Conservation (phyloP, 495 filamentous ascomycete species). For the Penicillium paradoxum region DNA sequence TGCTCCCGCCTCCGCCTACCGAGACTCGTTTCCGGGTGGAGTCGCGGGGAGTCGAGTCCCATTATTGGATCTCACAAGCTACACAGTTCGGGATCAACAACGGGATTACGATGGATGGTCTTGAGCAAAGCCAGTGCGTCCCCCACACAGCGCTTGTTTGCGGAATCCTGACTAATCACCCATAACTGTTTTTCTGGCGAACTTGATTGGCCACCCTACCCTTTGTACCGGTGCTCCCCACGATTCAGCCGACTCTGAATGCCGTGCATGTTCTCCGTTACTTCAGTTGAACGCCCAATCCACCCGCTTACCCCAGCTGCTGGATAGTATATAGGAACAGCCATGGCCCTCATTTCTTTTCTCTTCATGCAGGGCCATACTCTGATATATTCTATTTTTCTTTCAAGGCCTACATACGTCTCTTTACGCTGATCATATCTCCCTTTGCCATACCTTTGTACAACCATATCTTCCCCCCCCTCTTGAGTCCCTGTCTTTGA, state of each 20-base stretch:
- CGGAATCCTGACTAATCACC: slow-evolving; percentile 2
- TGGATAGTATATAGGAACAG: slow-evolving; percentile 29
- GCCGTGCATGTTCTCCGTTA: slow-evolving; percentile 37
- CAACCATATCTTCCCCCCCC: not conserved
- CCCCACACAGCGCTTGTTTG: slow-evolving; percentile 7
- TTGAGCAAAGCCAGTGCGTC: not conserved
- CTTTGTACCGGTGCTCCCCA: slow-evolving; percentile 15
- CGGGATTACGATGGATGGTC: slow-evolving; percentile 19
- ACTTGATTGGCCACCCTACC: slow-evolving; percentile 14
- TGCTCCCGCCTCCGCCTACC: slow-evolving; percentile 31
- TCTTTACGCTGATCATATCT: not conserved
- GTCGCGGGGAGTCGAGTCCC: not conserved
- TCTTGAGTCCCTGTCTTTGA: not conserved
- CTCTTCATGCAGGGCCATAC: slow-evolving; percentile 6
- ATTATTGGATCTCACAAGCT: not conserved
- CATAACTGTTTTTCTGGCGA: slow-evolving; percentile 1
- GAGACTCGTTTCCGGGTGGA: slow-evolving; percentile 23
- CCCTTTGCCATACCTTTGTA: not conserved
- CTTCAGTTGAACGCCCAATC: slow-evolving; percentile 10
- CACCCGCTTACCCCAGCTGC: slow-evolving; percentile 24
- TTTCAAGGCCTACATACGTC: not conserved
- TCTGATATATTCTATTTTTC: not conserved
- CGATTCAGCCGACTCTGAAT: slow-evolving; percentile 39
- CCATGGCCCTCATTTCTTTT: slow-evolving; percentile 20
- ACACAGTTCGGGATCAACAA: slow-evolving; percentile 19